Evolutionary conservation across 2,329 filamentous ascomycete genomes (phyloP), one percentile per base, ranked within the genome.

Genomic region (Aspergillaceae sp.): DNA sequence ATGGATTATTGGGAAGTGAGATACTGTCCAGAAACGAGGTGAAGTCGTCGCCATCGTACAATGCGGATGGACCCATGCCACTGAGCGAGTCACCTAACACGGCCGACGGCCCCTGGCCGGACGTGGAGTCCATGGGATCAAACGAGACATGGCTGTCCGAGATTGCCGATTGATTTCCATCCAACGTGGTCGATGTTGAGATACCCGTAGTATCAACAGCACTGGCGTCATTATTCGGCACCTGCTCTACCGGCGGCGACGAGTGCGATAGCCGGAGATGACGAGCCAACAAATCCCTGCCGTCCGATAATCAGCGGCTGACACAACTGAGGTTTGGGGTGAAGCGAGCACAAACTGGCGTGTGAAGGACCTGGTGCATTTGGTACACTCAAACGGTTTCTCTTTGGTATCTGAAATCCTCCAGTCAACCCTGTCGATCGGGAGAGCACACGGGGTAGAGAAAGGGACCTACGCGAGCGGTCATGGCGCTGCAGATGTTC

Each of bases 401-500:
- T 65, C 62, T 32, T 65, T 65, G 19, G 62, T 65, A 46, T 65
- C 62, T 65, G n/a, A 11, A n/a, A 28, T 8, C 9, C 34, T 26
- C 36, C 26, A 8, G 36, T 38, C 11, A 38, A 38, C 27, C 36
- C 19, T 38, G 36, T n/a, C 19, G 19, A 19, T 19, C 19, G 19
- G 19, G 19, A 19, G 19, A 19, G 10, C 11, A 5, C 10, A 7
- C 28, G 7, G 26, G 11, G 27, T 27, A 32, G 19, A 48, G 27
- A 11, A 36, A 29, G 43, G 11, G 26, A 30, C 56, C 36, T 59
- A 65, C 61, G 62, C 32, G 62, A 64, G 38, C 62, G 60, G 48
- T 65, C 61, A 46, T 65, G 61, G 7, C 61, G 56, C 55, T 65
- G 62, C 26, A 65, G 55, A 59, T 65, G 62, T 46, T 65, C 62